Evolutionary conservation across 2,329 filamentous ascomycete genomes (phyloP).

Genomic region (Ophiostoma fasciatum): DNA sequence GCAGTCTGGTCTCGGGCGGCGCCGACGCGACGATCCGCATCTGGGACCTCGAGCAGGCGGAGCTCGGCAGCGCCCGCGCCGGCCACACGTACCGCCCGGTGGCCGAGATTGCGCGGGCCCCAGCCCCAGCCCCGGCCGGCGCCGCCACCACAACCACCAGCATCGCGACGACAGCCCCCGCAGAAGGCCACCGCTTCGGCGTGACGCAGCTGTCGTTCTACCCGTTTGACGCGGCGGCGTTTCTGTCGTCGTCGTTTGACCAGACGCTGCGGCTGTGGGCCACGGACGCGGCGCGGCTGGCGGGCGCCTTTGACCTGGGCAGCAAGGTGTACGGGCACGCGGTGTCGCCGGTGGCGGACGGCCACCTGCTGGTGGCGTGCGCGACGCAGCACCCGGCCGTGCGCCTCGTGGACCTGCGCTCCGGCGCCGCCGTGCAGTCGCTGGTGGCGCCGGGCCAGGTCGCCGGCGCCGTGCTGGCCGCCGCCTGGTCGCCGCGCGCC

Average conservation of each 20-base stretch:
- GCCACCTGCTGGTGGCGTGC: constrained; percentile 72
- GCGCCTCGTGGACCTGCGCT: constrained; percentile 72
- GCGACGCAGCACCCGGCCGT: constrained; percentile 77
- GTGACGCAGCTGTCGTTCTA: constrained; percentile 68
- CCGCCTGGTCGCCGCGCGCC: constrained; percentile 68
- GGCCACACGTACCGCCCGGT: constrained; percentile 39
- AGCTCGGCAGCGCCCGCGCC: constrained; percentile 23
- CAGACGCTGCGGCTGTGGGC: constrained; percentile 63
- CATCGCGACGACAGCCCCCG: neutral
- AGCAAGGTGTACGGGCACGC: constrained; percentile 64
- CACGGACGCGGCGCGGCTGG: constrained; percentile 43
- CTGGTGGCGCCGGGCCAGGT: constrained; percentile 45
- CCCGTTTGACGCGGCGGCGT: constrained; percentile 60
- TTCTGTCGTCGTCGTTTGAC: constrained; percentile 66
- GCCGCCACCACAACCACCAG: constrained; percentile 3
- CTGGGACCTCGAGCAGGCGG: constrained; percentile 64
- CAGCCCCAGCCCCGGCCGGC: neutral
- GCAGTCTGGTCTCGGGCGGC: constrained; percentile 67
- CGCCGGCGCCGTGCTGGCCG: constrained; percentile 48
- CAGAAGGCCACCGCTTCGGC: constrained; percentile 45
- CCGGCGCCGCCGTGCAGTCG: constrained; percentile 59
- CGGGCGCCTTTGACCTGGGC: constrained; percentile 53
- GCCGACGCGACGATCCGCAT: constrained; percentile 72
- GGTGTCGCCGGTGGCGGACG: constrained; percentile 54
- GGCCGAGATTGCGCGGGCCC: constrained; percentile 31